These are phyloP conservation scores for Scytalidium sp. DNA, from an alignment of 2,329 filamentous ascomycete species.

Conservation along the genomic window DNA sequence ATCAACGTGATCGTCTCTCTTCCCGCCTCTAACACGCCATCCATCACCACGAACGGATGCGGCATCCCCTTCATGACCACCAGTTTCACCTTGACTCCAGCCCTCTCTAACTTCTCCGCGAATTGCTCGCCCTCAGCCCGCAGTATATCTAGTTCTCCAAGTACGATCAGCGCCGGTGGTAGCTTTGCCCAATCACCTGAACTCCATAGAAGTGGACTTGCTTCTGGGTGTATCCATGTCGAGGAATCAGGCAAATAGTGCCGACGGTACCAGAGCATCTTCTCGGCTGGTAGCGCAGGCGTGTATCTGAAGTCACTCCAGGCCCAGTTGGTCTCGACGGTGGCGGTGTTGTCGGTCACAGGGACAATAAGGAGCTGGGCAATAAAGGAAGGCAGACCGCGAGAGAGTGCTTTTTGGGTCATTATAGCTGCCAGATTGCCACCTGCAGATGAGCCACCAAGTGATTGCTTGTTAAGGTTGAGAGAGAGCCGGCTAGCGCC, in stretches of 20 bases:
- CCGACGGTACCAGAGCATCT: conserved; percentile 60
- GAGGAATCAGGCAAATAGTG: conserved; percentile 50
- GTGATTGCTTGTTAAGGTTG: conserved; percentile 40
- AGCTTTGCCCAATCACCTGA: conserved; percentile 44
- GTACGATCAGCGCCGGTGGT: conserved; percentile 48
- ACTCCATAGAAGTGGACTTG: conserved; percentile 49
- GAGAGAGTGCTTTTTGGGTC: conserved; percentile 40
- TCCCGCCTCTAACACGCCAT: conserved; percentile 49
- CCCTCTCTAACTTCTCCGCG: conserved; percentile 41
- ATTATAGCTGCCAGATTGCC: conserved; percentile 50
- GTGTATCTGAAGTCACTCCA: conserved; percentile 49
- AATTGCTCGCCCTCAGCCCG: conserved; percentile 51
- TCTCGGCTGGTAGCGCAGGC: conserved; percentile 49
- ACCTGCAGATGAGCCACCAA: conserved; percentile 48
- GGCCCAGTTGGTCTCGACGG: conserved; percentile 37
- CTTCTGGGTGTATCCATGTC: conserved; percentile 47
- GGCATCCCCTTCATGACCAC: conserved; percentile 52
- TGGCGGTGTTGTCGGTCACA: conserved; percentile 55
- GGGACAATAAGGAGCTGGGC: conserved; percentile 56
- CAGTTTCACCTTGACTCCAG: conserved; percentile 45
- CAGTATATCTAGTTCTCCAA: conserved; percentile 56
- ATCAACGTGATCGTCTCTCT: conserved; percentile 43
- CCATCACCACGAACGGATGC: conserved; percentile 58
- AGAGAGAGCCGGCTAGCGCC: conserved; percentile 28
- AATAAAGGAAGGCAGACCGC: conserved; percentile 34